Percentiles rank a stretch among this genome's conserved stretches.
phyloP scores from a whole-genome alignment of 768 basidiomycete genomes.

The Auricularia sp. region DNA sequence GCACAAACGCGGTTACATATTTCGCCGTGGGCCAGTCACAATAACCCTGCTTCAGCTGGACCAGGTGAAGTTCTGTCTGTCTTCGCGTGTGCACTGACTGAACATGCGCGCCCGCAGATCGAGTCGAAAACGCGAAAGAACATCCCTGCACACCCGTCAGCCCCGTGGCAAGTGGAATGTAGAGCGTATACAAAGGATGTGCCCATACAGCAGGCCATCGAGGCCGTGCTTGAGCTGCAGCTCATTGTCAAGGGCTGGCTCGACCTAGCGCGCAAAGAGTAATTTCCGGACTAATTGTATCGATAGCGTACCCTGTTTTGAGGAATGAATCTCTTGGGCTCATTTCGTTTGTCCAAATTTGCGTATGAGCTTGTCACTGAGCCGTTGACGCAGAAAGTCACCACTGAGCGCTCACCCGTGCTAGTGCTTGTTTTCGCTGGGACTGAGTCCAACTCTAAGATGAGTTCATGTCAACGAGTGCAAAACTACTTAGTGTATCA shows the following conservation, averaged over 20 bases:
- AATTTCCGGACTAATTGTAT: conserved; percentile 7
- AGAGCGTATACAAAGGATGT: conserved; percentile 71
- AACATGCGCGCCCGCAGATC: conserved; percentile 33
- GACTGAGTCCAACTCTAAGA: too few species aligned
- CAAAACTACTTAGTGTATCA: neutral
- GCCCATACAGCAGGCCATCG: conserved; percentile 58
- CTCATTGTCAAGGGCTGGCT: conserved; percentile 75
- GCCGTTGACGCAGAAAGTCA: too few species aligned
- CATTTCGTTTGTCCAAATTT: too few species aligned
- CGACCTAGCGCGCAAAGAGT: conserved; percentile 70
- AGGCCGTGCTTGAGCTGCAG: conserved; percentile 73
- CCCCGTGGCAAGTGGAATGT: conserved; percentile 73
- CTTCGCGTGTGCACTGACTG: neutral
- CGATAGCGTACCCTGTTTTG: neutral
- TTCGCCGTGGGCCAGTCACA: conserved; percentile 56
- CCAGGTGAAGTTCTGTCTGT: conserved; percentile 36
- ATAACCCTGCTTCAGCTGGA: conserved; percentile 85
- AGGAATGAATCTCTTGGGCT: too few species aligned
- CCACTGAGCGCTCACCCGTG: too few species aligned
- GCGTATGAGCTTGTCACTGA: too few species aligned
- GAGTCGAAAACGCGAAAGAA: conserved; percentile 68
- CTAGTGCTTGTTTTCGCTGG: too few species aligned
- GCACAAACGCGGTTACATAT: conserved; percentile 73
- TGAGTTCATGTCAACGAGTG: too few species aligned
- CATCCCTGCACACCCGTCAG: conserved; percentile 67